These are phyloP conservation scores for Eremothecium gossypii DNA, from an alignment of 1,139 yeast genomes.

Conservation along the genomic window DNA sequence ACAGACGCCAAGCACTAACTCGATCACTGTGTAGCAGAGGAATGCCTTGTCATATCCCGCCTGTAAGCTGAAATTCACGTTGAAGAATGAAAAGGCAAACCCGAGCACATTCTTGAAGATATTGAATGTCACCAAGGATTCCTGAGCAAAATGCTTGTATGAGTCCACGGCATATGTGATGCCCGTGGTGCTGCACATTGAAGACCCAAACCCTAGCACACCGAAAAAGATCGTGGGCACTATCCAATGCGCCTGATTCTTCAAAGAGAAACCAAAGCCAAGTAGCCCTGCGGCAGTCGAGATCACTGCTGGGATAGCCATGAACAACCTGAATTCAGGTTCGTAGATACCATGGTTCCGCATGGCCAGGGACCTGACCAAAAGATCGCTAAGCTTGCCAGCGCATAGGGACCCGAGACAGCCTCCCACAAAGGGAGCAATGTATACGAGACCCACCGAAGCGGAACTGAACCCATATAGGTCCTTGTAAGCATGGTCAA, in stretches of 20 bases:
- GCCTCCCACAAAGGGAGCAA: conserved; percentile 53
- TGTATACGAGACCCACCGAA: conserved; percentile 47
- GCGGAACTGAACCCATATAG: conserved; percentile 43
- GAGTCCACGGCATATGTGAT: conserved; percentile 54
- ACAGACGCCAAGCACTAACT: conserved; percentile 39
- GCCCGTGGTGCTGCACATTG: conserved; percentile 52
- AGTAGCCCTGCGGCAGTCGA: conserved; percentile 45
- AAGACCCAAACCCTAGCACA: conserved; percentile 48
- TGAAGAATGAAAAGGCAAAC: conserved; percentile 49
- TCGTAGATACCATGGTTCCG: conserved; percentile 49
- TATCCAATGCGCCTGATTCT: conserved; percentile 43
- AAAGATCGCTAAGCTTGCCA: conserved; percentile 42
- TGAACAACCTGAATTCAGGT: conserved; percentile 51
- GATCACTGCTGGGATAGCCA: conserved; percentile 43
- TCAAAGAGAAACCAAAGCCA: conserved; percentile 57
- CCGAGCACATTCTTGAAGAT: conserved; percentile 48
- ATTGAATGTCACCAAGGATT: conserved; percentile 48
- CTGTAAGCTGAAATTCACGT: conserved; percentile 37
- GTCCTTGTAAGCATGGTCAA: conserved; percentile 40
- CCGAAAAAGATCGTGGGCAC: conserved; percentile 52
- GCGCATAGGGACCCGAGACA: conserved; percentile 47
- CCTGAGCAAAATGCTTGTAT: conserved; percentile 51
- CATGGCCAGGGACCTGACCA: conserved; percentile 34
- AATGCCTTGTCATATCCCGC: conserved; percentile 43
- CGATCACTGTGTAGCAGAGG: conserved; percentile 46